Percentiles rank a stretch among this genome's conserved stretches.
Conservation (phyloP, 2,329 filamentous ascomycete genomes). For the Aspergillus flavus region DNA sequence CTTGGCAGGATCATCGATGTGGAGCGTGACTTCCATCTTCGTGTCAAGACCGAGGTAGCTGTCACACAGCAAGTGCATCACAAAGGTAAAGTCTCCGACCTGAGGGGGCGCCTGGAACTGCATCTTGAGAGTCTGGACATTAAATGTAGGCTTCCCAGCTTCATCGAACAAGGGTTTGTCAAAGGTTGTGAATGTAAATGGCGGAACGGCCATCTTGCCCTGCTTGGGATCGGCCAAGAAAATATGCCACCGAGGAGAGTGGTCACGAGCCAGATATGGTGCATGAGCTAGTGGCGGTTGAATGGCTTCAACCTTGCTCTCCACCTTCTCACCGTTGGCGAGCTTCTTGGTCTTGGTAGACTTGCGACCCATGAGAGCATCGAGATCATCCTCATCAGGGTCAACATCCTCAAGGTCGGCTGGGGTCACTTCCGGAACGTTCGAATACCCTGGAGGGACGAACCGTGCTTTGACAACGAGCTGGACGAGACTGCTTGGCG, state of each 20-base stretch:
- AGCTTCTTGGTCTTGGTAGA: conserved; percentile 67
- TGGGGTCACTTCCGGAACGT: conserved; percentile 74
- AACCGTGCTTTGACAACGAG: conserved; percentile 94
- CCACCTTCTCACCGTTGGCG: conserved; percentile 51
- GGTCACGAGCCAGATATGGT: conserved; percentile 85
- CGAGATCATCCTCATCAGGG: conserved; percentile 87
- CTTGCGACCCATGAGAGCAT: conserved; percentile 77
- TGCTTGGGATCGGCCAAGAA: conserved; percentile 94
- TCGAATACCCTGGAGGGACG: conserved; percentile 78
- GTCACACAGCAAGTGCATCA: conserved; percentile 91
- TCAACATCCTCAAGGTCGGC: conserved; percentile 87
- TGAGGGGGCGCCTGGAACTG: conserved; percentile 95
- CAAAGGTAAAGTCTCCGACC: conserved; percentile 89
- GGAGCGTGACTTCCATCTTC: conserved; percentile 84
- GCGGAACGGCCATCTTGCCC: conserved; percentile 93
- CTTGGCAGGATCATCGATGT: conserved; percentile 86
- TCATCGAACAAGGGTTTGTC: conserved; percentile 84
- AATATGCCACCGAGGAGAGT: conserved; percentile 88
- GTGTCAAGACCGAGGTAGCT: conserved; percentile 94
- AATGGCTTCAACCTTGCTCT: conserved; percentile 64
- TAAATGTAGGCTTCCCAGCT: conserved; percentile 83
- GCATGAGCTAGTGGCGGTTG: conserved; percentile 86
- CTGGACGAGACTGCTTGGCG: conserved; percentile 87
- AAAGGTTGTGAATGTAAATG: conserved; percentile 92
- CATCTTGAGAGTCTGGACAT: conserved; percentile 94